Evolutionary conservation across 2,329 filamentous ascomycete species (phyloP).

Genomic region (Penicillium digitatum): DNA sequence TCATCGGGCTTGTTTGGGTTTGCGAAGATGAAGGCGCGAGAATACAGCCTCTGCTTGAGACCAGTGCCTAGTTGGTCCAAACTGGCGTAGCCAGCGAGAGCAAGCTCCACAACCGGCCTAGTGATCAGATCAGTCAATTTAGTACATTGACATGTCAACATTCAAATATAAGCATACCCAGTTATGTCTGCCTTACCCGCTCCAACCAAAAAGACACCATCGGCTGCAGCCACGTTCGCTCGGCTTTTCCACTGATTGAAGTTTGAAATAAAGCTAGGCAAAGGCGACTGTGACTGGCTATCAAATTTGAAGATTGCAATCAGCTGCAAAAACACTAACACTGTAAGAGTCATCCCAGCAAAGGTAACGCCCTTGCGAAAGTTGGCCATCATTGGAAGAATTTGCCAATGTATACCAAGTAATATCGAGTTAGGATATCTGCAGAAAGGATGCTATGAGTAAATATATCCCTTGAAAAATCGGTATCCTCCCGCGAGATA

Average conservation of each 20-base stretch:
- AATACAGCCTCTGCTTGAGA: constrained; percentile 81
- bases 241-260: constrained; percentile 26
- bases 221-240: constrained; percentile 23
- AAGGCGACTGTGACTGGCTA: constrained; percentile 13
- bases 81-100: constrained; percentile 88
- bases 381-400: constrained; percentile 28
- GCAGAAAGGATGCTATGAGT: background rate
- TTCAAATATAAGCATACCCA: constrained; percentile 45
- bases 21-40: constrained; percentile 82
- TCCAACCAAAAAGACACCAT: constrained; percentile 58
- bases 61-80: constrained; percentile 77
- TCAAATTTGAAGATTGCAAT: constrained; percentile 22
- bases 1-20: constrained; percentile 62
- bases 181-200: constrained; percentile 71
- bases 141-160: background rate
- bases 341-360: constrained; percentile 24
- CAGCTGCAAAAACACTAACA: constrained; percentile 33
- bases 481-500: constrained; percentile 4
- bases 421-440: constrained; percentile 11
- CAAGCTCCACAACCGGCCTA: constrained; percentile 81
- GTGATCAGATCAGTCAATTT: background rate
- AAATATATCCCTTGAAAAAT: background rate
- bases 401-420: background rate
- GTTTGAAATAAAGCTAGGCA: constrained; percentile 16
- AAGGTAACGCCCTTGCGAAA: constrained; percentile 25